Evolutionary conservation across 352 stramenopile species (phyloP).

Genomic region (Pythium aphanidermatum): DNA sequence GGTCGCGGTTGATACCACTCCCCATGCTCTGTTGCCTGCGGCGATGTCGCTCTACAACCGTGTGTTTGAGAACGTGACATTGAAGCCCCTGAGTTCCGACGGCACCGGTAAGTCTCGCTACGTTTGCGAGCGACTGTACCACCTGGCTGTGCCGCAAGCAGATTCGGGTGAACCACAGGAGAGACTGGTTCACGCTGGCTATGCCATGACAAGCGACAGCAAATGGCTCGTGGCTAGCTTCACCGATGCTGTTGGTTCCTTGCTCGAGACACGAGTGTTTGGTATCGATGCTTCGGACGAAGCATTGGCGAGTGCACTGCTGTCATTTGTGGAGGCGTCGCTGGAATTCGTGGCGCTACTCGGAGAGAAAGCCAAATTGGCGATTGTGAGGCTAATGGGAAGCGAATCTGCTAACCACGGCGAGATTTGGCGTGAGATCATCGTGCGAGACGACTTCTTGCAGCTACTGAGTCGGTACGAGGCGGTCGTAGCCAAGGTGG

Average conservation of each 20-base stretch:
- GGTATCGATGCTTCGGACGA: conserved; percentile 16
- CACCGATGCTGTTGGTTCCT: conserved; percentile 47
- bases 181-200: conserved; percentile 22
- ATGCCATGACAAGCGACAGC: conserved; percentile 40
- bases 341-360: conserved; percentile 56
- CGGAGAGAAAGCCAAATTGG: conserved; percentile 36
- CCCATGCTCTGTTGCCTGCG: conserved; percentile 49
- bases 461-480: conserved; percentile 18
- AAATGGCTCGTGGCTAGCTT: conserved; percentile 59
- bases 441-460: neutral
- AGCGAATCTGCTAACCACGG: conserved; percentile 11
- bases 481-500: conserved; percentile 29
- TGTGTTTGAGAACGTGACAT: conserved; percentile 45
- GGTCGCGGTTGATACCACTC: conserved; percentile 51
- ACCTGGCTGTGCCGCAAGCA: conserved; percentile 34
- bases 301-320: conserved; percentile 27
- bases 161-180: neutral
- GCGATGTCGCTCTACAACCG: conserved; percentile 61
- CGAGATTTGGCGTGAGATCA: conserved; percentile 32
- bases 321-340: conserved; percentile 40
- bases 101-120: conserved; percentile 24
- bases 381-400: conserved; percentile 35
- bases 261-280: conserved; percentile 53
- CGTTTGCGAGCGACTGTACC: conserved; percentile 59
- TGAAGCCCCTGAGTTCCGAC: conserved; percentile 30